Conservation (phyloP, 768 basidiomycete species). For the Artomyces pyxidatus region DNA sequence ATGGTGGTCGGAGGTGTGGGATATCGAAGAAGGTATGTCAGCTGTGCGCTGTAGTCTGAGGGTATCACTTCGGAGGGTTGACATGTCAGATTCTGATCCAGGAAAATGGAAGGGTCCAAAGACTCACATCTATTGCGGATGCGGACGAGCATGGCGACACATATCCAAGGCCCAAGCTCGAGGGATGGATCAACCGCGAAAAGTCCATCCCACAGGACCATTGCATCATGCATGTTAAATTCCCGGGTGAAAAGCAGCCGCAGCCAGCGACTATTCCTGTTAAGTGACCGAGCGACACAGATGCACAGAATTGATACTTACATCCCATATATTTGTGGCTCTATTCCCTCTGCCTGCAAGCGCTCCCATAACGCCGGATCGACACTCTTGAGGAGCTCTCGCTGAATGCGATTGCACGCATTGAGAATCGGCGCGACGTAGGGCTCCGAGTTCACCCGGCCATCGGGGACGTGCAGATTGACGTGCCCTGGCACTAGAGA, state of each 20-base stretch:
- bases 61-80: slow-evolving; percentile 67
- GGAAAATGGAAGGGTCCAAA: not conserved
- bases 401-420: slow-evolving; percentile 76
- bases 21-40: slow-evolving; percentile 83
- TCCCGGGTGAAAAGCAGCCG: slow-evolving; percentile 91
- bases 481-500: slow-evolving; percentile 38
- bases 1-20: slow-evolving; percentile 42
- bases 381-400: slow-evolving; percentile 57
- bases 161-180: slow-evolving; percentile 76
- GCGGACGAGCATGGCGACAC: slow-evolving; percentile 91
- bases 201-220: slow-evolving; percentile 93
- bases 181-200: slow-evolving; percentile 83
- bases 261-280: slow-evolving; percentile 71
- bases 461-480: slow-evolving; percentile 37
- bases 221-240: slow-evolving; percentile 68
- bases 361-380: slow-evolving; percentile 75
- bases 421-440: slow-evolving; percentile 82
- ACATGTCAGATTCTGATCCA: slow-evolving; percentile 4
- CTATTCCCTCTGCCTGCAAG: slow-evolving; percentile 75
- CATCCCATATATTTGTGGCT: slow-evolving; percentile 97
- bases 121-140: slow-evolving; percentile 80
- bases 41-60: slow-evolving; percentile 78
- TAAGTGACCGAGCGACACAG: slow-evolving; percentile 3
- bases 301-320: slow-evolving; percentile 31
- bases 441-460: slow-evolving; percentile 42